Evolutionary conservation across 2,329 filamentous ascomycete species (phyloP).

Genomic region (Plectosphaerella plurivora): DNA sequence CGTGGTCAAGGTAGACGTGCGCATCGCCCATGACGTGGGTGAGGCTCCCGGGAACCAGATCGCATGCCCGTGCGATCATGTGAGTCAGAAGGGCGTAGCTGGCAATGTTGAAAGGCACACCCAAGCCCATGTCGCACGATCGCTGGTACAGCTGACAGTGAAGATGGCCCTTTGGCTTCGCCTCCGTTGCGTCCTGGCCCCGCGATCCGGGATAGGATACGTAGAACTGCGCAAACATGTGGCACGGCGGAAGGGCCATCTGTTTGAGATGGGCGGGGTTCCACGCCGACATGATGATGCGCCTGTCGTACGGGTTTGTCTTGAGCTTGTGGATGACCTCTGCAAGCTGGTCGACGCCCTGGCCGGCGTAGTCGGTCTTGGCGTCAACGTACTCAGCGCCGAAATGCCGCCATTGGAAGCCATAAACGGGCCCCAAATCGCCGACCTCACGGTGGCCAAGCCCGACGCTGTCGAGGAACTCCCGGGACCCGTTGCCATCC

Average conservation of each 20-base stretch:
- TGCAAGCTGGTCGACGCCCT: slow-evolving; percentile 90
- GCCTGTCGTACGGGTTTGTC: slow-evolving; percentile 78
- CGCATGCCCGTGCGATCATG: slow-evolving; percentile 86
- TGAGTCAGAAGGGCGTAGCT: slow-evolving; percentile 91
- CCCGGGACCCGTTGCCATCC: slow-evolving; percentile 93
- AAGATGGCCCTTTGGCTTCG: slow-evolving; percentile 57
- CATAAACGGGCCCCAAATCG: slow-evolving; percentile 92
- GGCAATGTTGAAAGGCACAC: slow-evolving; percentile 97
- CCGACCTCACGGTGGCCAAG: slow-evolving; percentile 77
- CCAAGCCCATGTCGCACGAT: slow-evolving; percentile 94
- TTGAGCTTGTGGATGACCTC: slow-evolving; percentile 85
- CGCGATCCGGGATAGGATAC: slow-evolving; percentile 64
- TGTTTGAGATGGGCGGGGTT: slow-evolving; percentile 80
- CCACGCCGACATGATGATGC: slow-evolving; percentile 91
- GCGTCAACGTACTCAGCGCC: slow-evolving; percentile 83
- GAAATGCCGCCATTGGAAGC: slow-evolving; percentile 98
- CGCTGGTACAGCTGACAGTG: slow-evolving; percentile 91
- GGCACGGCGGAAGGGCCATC: slow-evolving; percentile 92
- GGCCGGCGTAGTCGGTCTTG: slow-evolving; percentile 74
- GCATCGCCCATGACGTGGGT: slow-evolving; percentile 97
- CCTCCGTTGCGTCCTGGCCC: slow-evolving; percentile 12
- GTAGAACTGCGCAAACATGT: slow-evolving; percentile 98
- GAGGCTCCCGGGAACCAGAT: slow-evolving; percentile 78
- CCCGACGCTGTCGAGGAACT: slow-evolving; percentile 82
- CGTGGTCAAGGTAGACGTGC: slow-evolving; percentile 92